Base-by-base conservation (phyloP, 2,329 filamentous ascomycete species). In the Torrubiella hemipterigena region DNA sequence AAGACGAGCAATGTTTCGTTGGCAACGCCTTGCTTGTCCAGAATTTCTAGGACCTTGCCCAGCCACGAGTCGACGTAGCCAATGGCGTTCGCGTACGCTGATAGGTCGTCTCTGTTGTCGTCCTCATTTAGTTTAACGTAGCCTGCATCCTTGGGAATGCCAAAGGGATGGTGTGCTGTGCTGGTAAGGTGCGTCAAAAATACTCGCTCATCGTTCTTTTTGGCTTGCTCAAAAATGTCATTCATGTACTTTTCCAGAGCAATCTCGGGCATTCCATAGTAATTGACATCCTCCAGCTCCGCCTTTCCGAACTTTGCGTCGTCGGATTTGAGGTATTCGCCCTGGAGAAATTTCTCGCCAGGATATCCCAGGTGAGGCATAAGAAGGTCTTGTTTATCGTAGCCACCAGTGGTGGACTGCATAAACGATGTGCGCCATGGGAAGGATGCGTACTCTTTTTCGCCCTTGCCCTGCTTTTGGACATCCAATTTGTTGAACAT, bases 161-260 rank as follows among this genome's bases (percentile, higher is more conserved):
- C 43, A 26, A 51, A 55, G 6, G 49, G 44, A 22, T 55, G 52
- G 32, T 56, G 52, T 3, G 46, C 49, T 4, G 52, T 56, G 35
- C 52, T 55, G 4, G 54, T 56, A 4, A 56, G 33, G 34, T 56
- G 54, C 2, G 51, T 47, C 5, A 55, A 32, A 19, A 56, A 56
- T 1, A 55, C 39, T 8, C 52, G 44, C 24, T 53, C 44, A 11
- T 54, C 42, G 1, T 45, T 46, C 23, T 47, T 39, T 21, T 39
- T 43, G 11, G 52, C 52, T 2, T 43, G 39, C 3, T 37, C 37
- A 11, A 55, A 54, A n/a, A 44, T 42, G 31, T 55, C 51, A 4
- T 41, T 43, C 16, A 55, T 44, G 10, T 55, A 55, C 16, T 53
- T 44, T 22, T 51, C 48, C 4, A 55, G 38, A 0, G 41, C 44